Conservation (phyloP, 2,329 filamentous ascomycete genomes). For the Ilyonectria destructans region DNA sequence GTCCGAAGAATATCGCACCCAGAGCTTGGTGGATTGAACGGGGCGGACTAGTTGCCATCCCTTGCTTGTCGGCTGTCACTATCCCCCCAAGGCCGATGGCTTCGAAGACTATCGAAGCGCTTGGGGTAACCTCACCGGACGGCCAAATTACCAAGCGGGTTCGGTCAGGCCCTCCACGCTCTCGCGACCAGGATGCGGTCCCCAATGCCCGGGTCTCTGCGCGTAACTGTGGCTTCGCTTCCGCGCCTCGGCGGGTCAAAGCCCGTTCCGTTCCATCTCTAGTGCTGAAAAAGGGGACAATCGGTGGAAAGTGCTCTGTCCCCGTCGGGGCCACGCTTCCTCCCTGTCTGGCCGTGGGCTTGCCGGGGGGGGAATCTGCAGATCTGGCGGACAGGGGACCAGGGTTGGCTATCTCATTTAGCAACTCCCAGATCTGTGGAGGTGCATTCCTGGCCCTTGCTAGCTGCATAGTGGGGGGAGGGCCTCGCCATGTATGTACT, state of each 20-base stretch:
- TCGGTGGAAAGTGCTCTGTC: constrained; percentile 17
- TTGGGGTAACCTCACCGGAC: constrained; percentile 27
- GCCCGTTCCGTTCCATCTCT: constrained; percentile 8
- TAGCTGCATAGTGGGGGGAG: constrained; percentile 33
- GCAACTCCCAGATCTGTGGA: constrained; percentile 39
- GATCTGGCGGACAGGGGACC: constrained; percentile 41
- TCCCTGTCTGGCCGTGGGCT: constrained; percentile 20
- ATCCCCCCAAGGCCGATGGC: constrained; percentile 11
- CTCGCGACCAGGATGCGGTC: constrained; percentile 11
- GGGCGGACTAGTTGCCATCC: constrained; percentile 3
- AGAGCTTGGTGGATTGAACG: neutral
- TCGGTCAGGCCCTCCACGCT: constrained; percentile 22
- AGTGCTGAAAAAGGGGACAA: constrained; percentile 4
- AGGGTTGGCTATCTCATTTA: constrained; percentile 24
- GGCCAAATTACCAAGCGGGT: constrained; percentile 31
- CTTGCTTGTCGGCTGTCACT: constrained; percentile 10
- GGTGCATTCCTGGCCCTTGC: constrained; percentile 40
- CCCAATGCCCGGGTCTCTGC: neutral
- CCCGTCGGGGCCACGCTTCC: constrained; percentile 16
- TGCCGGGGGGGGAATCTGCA: constrained; percentile 44
- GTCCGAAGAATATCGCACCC: neutral
- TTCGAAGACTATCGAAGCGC: constrained; percentile 32
- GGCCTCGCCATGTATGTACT: constrained; percentile 11
- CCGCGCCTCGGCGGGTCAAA: constrained; percentile 8
- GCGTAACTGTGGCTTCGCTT: constrained; percentile 7